Evolutionary conservation across 169 alveolate genomes (phyloP), one percentile per base, ranked within the genome.

Genomic region (Cryptosporidium meleagridis): DNA sequence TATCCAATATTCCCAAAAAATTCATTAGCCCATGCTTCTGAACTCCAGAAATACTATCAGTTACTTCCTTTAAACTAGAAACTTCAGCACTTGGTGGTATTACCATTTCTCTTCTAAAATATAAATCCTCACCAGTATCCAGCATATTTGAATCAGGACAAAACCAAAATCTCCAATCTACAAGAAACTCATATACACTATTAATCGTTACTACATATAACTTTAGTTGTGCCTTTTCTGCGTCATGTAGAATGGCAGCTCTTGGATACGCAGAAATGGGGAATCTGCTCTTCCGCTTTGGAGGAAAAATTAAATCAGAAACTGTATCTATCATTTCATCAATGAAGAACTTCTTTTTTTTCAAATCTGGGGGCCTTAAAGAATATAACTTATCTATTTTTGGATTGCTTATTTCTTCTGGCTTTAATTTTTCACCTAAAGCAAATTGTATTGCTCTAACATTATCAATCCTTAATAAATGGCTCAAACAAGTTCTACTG

Each of bases 81-180:
- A 80, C 62, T 21, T 80, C 89, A 3, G 44, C 16, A 14, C 21
- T 70, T 41, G 75, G 89, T 61, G 89, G 75, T 67, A 80, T 45
- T 53, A 41, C 62, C 75, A 80, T 80, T 29, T 80, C 89, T 10
- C 68, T 37, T 80, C 89, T 80, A 48, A 80, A 65, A 41, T 80
- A 80, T 44, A 80, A 53, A 65, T 80, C 89, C 12, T 80, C 89
- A n/a, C 48, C 51, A 10, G 89, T 80, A n/a, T 59, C 75, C 14
- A 80, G 52, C 89, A 80, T 80, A 14, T n/a, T 59, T 62, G 89
- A 80, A 80, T 80, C 89, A 29, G 89, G 89, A 5, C 69, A 80
- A 33, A 80, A 80, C 89, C 89, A 80, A 62, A 45, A 80, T 65
- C 75, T 59, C 89, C 89, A 80, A 33, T 80, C 75, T 26, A 62